Conservation (phyloP, 805 yeast species). For the Candida ulmi region DNA sequence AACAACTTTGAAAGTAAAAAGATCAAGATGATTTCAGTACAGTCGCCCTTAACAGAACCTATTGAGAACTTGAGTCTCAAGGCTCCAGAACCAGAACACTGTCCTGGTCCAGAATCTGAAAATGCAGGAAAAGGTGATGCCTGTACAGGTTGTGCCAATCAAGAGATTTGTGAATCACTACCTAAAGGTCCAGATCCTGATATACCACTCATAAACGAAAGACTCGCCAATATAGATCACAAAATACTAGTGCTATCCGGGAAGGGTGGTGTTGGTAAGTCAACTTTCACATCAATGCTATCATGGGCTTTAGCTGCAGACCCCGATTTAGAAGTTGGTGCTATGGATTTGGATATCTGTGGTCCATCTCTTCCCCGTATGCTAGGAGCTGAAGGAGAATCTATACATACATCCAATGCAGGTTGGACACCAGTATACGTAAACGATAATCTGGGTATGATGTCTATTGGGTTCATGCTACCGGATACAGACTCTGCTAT, state of each 20-base stretch:
- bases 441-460: conserved; percentile 88
- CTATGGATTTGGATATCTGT: conserved; percentile 95
- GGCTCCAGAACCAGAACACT: conserved; percentile 91
- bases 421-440: conserved; percentile 98
- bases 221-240: conserved; percentile 63
- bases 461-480: conserved; percentile 92
- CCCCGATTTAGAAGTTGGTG: conserved; percentile 70
- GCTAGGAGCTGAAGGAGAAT: conserved; percentile 87
- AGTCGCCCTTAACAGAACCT: conserved; percentile 12
- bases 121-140: conserved; percentile 92
- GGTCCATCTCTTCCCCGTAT: conserved; percentile 96
- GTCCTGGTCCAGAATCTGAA: conserved; percentile 98
- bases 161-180: conserved; percentile 78
- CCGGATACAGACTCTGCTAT: conserved; percentile 92
- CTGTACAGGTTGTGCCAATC: conserved; percentile 92
- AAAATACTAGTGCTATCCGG: conserved; percentile 82
- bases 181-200: conserved; percentile 97
- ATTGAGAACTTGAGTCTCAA: conserved; percentile 26
- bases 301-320: conserved; percentile 91
- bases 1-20: no score
- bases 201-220: conserved; percentile 63
- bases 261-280: conserved; percentile 97
- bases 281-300: conserved; percentile 93
- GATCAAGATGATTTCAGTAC: conserved; percentile 12
- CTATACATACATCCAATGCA: conserved; percentile 79